Evolutionary conservation across 2,329 filamentous ascomycete species (phyloP).

Genomic region (Sporothrix humicola): DNA sequence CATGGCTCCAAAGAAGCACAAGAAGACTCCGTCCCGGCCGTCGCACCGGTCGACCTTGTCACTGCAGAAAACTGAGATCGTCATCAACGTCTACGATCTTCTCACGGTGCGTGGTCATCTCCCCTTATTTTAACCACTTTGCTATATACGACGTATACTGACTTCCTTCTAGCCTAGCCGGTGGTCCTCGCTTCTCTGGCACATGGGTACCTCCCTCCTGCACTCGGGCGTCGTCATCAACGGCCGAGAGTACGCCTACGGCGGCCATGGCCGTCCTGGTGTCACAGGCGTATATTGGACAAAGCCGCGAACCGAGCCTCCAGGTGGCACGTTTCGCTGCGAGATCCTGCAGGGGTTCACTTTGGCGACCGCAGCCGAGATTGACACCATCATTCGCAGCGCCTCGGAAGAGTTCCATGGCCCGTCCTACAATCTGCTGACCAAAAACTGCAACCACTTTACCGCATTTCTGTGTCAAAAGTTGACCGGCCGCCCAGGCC

Average conservation of each 20-base stretch:
- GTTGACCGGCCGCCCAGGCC: conserved; percentile 72
- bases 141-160: conserved; percentile 20
- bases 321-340: conserved; percentile 76
- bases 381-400: conserved; percentile 70
- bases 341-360: conserved; percentile 82
- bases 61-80: conserved; percentile 72
- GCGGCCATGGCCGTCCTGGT: conserved; percentile 73
- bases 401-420: conserved; percentile 77
- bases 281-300: conserved; percentile 86
- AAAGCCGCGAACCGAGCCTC: conserved; percentile 71
- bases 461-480: conserved; percentile 76
- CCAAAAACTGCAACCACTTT: conserved; percentile 89
- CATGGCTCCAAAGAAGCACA: conserved; percentile 55
- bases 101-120: conserved; percentile 60
- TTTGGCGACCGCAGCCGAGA: conserved; percentile 69
- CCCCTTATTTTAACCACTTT: conserved; percentile 36
- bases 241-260: conserved; percentile 82
- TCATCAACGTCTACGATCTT: conserved; percentile 79
- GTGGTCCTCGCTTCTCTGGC: conserved; percentile 78
- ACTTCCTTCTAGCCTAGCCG: conserved; percentile 65
- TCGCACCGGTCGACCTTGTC: conserved; percentile 70
- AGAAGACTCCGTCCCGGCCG: conserved; percentile 46
- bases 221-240: conserved; percentile 85
- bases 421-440: conserved; percentile 78
- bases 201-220: conserved; percentile 75